Conservation (phyloP, 2,329 filamentous ascomycete species). For the Fusarium sp. region DNA sequence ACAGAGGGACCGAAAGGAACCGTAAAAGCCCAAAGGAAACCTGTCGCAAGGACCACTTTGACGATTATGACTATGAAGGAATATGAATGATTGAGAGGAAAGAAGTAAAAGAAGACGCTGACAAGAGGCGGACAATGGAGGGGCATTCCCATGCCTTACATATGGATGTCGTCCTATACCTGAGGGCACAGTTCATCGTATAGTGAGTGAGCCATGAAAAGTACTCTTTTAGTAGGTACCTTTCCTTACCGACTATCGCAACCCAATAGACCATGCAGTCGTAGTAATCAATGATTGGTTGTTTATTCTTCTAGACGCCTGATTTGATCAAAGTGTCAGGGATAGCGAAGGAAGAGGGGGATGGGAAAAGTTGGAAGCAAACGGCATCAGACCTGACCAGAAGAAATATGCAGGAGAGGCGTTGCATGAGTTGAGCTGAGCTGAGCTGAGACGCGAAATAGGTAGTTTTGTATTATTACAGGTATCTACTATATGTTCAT, state of each 20-base stretch:
- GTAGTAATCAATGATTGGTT: conserved; percentile 27
- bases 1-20: conserved; percentile 26
- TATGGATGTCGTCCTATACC: conserved; percentile 6
- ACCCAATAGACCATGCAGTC: conserved; percentile 21
- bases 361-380: conserved; percentile 1
- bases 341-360: conserved; percentile 28
- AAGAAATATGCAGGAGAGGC: conserved; percentile 1
- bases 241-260: conserved; percentile 31
- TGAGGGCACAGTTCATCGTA: conserved; percentile 20
- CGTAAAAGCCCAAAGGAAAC: conserved; percentile 35
- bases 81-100: conserved; percentile 16
- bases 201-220: conserved; percentile 4
- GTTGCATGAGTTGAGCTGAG: background rate
- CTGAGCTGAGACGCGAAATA: conserved; percentile 3
- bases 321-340: conserved; percentile 23
- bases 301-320: conserved; percentile 10
- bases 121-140: conserved; percentile 12
- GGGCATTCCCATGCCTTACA: conserved; percentile 8
- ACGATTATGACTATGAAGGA: conserved; percentile 26
- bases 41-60: conserved; percentile 29
- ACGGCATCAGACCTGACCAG: conserved; percentile 9
- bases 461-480: background rate
- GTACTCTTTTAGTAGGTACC: background rate
- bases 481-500: no score
- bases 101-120: conserved; percentile 22